Base-by-base conservation (phyloP, 2,329 filamentous ascomycete species). In the Orbilia javanica region DNA sequence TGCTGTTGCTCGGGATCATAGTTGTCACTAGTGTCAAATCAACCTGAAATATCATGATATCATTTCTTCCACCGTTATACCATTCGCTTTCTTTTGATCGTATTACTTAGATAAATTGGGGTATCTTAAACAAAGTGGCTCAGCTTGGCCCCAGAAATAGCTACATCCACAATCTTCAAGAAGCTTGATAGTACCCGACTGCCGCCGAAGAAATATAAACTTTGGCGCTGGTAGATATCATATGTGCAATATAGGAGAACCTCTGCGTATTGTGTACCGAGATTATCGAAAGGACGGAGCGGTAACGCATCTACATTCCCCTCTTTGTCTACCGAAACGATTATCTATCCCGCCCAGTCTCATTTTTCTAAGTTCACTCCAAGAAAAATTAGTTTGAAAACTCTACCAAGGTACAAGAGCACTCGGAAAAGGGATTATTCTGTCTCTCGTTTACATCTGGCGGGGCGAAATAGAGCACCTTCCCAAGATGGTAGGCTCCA, bases 251-350 rank as follows among this genome's bases (percentile, higher is more conserved):
- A 63, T 42, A 42, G 55, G 31, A 42, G 34, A 7, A n/a, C 34
- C 6, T 42, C 20, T 13, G 20, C 42, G 20, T 27, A 27, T 27
- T 36, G 46, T 18, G 25, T 44, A 11, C 27, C 48, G 50, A 74
- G 15, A 74, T 60, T 60, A 44, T n/a, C 39, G 13, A 18, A 73
- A 50, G 42, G 53, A 66, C 29, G 20, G 42, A 18, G 22, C 52
- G 52, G 48, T 18, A 60, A 20, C 70, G 70, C 70, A 74, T 74
- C 70, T 53, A 48, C 63, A 74, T 68, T 55, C 70, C 68, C 60
- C 46, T 72, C 68, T 65, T 36, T 60, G 10, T 44, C 53, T 10
- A 64, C 34, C 39, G 29, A 67, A 68, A 62, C 52, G 13, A 42
- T 25, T 29, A 27, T 66, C 22, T 25, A 60, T 66, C 52, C 15